Evolutionary conservation across 805 yeast species (phyloP).

Genomic region (Candida endomychidarum): DNA sequence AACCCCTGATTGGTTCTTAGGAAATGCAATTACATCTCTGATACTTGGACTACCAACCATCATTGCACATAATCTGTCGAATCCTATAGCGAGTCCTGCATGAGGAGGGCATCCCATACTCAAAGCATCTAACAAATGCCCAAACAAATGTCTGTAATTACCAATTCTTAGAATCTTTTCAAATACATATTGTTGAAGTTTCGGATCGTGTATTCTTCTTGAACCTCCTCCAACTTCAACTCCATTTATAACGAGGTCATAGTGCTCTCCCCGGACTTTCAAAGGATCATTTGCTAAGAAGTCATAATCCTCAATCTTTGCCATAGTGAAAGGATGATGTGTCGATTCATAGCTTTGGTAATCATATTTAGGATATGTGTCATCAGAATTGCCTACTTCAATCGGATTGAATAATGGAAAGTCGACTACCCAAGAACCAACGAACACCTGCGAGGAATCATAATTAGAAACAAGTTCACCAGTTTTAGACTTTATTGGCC

Average conservation of each 20-base stretch:
- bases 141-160: conserved; percentile 66
- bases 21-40: conserved; percentile 93
- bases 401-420: conserved; percentile 89
- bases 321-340: conserved; percentile 98
- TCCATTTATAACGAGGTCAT: conserved; percentile 91
- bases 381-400: conserved; percentile 31
- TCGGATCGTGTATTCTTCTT: conserved; percentile 86
- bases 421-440: conserved; percentile 83
- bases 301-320: conserved; percentile 64
- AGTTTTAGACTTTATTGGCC: conserved; percentile 27
- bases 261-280: conserved; percentile 81
- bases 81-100: conserved; percentile 95
- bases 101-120: conserved; percentile 97
- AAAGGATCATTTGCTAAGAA: conserved; percentile 55
- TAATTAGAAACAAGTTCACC: conserved; percentile 18
- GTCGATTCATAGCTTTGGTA: conserved; percentile 57
- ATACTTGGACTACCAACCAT: conserved; percentile 73
- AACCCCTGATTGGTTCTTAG: conserved; percentile 84
- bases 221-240: conserved; percentile 98
- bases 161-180: conserved; percentile 58
- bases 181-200: conserved; percentile 72
- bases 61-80: conserved; percentile 93
- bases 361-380: conserved; percentile 55
- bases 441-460: conserved; percentile 41
- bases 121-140: conserved; percentile 81